These are phyloP conservation scores for Phaeodactylum tricornutum DNA, from an alignment of 108 stramenopile species.

Conservation along the genomic window DNA sequence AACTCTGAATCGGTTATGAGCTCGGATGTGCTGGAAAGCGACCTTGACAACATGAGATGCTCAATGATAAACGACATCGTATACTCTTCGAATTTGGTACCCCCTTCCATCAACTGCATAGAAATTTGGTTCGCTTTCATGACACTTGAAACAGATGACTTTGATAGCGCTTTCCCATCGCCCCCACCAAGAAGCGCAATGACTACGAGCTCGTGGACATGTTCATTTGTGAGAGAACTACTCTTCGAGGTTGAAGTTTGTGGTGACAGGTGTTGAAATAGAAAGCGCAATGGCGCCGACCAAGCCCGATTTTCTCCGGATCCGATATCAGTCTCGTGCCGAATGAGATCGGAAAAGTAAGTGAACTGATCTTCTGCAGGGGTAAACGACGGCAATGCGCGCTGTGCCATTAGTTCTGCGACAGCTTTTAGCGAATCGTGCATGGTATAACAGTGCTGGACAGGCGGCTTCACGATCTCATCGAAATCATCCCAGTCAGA, in stretches of 20 bases:
- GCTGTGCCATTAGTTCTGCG: constrained; percentile 76
- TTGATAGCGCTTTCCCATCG: constrained; percentile 21
- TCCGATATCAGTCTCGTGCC: constrained; percentile 26
- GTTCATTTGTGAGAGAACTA: constrained; percentile 7
- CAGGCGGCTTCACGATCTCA: constrained; percentile 18
- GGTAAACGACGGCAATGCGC: constrained; percentile 48
- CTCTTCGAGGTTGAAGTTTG: background rate
- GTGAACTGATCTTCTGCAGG: constrained; percentile 64
- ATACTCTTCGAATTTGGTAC: constrained; percentile 74
- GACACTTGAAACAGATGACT: constrained; percentile 18
- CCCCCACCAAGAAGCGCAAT: constrained; percentile 31
- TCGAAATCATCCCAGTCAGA: constrained; percentile 44
- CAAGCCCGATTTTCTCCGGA: constrained; percentile 14
- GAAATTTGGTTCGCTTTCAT: constrained; percentile 28
- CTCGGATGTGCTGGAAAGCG: constrained; percentile 44
- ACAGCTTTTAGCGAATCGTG: constrained; percentile 76
- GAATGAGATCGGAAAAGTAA: constrained; percentile 41
- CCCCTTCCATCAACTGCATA: constrained; percentile 30
- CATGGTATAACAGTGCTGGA: constrained; percentile 53
- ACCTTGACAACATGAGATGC: constrained; percentile 64
- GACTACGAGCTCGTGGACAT: constrained; percentile 34
- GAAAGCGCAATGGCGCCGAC: constrained; percentile 28
- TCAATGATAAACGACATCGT: constrained; percentile 56
- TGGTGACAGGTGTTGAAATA: too few species aligned
- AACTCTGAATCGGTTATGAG: constrained; percentile 49